These are phyloP conservation scores for Polytrichum formosum DNA, from an alignment of 225 moss, liverwort and hornwort genomes.

Conservation along the genomic window DNA sequence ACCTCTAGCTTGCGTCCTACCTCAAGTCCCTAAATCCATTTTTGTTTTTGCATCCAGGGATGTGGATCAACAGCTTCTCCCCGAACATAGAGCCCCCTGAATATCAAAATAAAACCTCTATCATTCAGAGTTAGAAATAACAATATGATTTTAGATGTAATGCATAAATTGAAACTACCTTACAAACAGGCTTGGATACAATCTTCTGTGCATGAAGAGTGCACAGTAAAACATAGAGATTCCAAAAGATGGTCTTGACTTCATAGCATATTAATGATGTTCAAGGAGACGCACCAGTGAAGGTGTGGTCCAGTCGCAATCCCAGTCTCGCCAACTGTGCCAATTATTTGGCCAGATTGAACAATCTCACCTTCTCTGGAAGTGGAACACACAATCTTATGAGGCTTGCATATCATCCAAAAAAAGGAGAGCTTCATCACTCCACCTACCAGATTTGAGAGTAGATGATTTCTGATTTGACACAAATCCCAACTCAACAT, in stretches of 20 bases:
- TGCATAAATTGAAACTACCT: too few relatives aligned
- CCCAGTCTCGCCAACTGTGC: slow-evolving; percentile 66
- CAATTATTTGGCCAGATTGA: slow-evolving; percentile 62
- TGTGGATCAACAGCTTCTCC: slow-evolving; percentile 71
- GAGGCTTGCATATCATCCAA: not conserved
- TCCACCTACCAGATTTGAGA: too few relatives aligned
- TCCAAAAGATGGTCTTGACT: not conserved
- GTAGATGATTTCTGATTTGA: too few relatives aligned
- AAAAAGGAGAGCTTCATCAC: not conserved
- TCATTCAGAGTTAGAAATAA: not conserved
- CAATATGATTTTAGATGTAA: not conserved
- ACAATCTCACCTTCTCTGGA: slow-evolving; percentile 64
- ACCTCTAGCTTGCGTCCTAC: not conserved
- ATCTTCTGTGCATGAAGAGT: too few relatives aligned
- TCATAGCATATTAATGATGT: not conserved
- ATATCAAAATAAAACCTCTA: slow-evolving; percentile 7
- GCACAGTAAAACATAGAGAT: not conserved
- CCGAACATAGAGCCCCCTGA: slow-evolving; percentile 64
- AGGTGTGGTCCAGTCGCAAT: slow-evolving; percentile 72
- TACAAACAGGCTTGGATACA: too few relatives aligned
- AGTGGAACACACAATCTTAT: not conserved
- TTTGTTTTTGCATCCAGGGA: slow-evolving; percentile 70
- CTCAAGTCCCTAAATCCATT: slow-evolving; percentile 35
- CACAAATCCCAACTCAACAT: too few relatives aligned
- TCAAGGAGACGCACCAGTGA: slow-evolving; percentile 44